phyloP scores from a whole-genome alignment of 2,329 filamentous ascomycete genomes.

The Penicillium griseofulvum region DNA sequence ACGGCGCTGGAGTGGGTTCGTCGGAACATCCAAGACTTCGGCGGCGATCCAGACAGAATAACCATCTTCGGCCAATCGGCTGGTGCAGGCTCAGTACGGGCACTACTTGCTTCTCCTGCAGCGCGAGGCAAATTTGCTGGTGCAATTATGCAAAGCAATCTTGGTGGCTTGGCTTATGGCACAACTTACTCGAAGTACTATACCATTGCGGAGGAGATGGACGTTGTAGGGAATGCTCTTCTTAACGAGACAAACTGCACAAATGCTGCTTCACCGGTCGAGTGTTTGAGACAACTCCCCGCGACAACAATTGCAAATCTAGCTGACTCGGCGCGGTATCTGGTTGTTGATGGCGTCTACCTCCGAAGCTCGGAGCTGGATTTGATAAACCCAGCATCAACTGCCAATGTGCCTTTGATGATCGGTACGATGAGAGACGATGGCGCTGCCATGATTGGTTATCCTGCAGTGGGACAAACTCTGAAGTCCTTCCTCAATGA shows the following conservation, averaged over 20 bases:
- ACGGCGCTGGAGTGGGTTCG: constrained; percentile 51
- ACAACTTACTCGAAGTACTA: constrained; percentile 59
- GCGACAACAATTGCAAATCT: constrained; percentile 11
- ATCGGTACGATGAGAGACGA: constrained; percentile 24
- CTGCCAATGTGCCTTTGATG: constrained; percentile 23
- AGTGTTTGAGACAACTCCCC: constrained; percentile 45
- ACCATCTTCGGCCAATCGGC: constrained; percentile 51
- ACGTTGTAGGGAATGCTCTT: constrained; percentile 51
- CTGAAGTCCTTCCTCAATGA: constrained; percentile 47
- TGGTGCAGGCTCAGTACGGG: constrained; percentile 56
- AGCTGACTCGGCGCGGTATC: constrained; percentile 14
- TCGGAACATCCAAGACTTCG: constrained; percentile 48
- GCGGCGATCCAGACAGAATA: constrained; percentile 48
- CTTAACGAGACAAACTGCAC: constrained; percentile 55
- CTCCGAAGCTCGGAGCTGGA: constrained; percentile 16
- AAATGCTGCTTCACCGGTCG: constrained; percentile 42
- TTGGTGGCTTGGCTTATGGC: constrained; percentile 59
- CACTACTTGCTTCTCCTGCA: constrained; percentile 42
- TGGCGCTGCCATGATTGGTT: constrained; percentile 48
- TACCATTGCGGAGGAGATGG: constrained; percentile 54
- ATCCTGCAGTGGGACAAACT: constrained; percentile 43
- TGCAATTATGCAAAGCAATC: constrained; percentile 39
- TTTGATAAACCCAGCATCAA: constrained; percentile 8
- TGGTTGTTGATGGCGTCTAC: constrained; percentile 22
- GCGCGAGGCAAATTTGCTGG: constrained; percentile 18